phyloP scores from a whole-genome alignment of 2,329 filamentous ascomycete species.

The Penicillium italicum region DNA sequence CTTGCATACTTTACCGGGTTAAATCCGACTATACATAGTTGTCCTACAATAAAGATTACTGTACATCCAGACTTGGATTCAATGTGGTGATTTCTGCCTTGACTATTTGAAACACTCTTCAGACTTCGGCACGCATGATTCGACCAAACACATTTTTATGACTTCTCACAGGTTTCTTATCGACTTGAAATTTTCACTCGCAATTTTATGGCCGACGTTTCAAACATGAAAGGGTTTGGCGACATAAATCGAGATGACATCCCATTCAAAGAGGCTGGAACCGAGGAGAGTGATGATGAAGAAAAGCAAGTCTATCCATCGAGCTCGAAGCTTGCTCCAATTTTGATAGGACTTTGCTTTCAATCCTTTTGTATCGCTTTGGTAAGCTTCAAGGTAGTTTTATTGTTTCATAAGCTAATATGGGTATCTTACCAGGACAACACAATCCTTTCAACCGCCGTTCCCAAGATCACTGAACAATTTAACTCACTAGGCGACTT shows the following conservation, averaged over 20 bases:
- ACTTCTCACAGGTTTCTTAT: background rate
- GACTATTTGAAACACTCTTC: background rate
- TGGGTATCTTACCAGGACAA: conserved; percentile 30
- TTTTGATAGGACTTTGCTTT: conserved; percentile 37
- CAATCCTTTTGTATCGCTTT: conserved; percentile 40
- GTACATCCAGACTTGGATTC: background rate
- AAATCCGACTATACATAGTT: background rate
- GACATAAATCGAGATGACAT: conserved; percentile 18
- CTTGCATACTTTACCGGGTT: conserved; percentile 1
- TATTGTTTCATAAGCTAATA: background rate
- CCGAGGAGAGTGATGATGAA: conserved; percentile 7
- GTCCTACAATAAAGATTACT: background rate
- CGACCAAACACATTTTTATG: background rate
- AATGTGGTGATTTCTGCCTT: background rate
- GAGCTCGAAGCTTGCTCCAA: conserved; percentile 31
- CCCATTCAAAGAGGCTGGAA: conserved; percentile 16
- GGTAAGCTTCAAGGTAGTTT: conserved; percentile 15
- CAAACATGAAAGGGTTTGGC: conserved; percentile 10
- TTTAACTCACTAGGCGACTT: conserved; percentile 48
- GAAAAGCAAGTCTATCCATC: conserved; percentile 33
- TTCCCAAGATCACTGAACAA: conserved; percentile 47
- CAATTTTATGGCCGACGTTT: conserved; percentile 11
- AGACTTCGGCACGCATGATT: background rate
- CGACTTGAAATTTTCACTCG: background rate
- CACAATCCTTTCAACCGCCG: conserved; percentile 46